phyloP scores from a whole-genome alignment of 75 land plant genomes.

The Larix kaempferi region DNA sequence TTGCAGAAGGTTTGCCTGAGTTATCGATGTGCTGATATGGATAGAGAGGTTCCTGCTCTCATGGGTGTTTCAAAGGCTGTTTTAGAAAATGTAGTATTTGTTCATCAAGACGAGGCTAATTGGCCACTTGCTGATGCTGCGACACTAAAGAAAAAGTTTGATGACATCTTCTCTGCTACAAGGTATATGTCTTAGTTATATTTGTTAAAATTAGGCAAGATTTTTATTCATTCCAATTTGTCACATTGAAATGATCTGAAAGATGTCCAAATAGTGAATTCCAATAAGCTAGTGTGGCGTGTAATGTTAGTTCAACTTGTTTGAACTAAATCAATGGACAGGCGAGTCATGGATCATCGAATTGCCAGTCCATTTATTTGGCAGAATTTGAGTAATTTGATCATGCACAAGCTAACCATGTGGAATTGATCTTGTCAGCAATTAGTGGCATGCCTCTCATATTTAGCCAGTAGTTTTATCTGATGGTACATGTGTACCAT shows the following conservation, averaged over 20 bases:
- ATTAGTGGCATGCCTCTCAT: background rate
- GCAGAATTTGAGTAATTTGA: background rate
- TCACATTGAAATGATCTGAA: too few relatives aligned
- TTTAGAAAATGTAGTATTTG: constrained; percentile 97
- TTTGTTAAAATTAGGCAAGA: background rate
- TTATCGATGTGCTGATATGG: constrained; percentile 99
- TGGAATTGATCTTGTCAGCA: background rate
- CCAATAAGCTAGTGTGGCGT: too few relatives aligned
- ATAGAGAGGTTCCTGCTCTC: constrained; percentile 92
- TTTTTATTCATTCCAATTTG: background rate
- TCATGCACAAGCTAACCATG: background rate
- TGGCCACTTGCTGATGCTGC: constrained; percentile 97
- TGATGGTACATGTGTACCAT: background rate
- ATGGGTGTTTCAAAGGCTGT: constrained; percentile 99
- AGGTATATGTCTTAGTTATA: constrained; percentile 32
- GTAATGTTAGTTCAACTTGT: background rate
- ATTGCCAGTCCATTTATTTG: background rate
- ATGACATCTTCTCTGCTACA: constrained; percentile 98
- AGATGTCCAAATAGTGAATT: too few relatives aligned
- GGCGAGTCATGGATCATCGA: background rate
- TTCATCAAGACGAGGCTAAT: constrained; percentile 97
- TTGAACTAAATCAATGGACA: background rate
- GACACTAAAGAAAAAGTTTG: constrained; percentile 92
- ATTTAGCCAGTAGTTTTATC: background rate
- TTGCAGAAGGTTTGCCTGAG: constrained; percentile 97